Percentiles rank a stretch among this genome's conserved stretches.
Evolutionary conservation across 164 flowering plant species (phyloP).

Genomic region (Santalum album): DNA sequence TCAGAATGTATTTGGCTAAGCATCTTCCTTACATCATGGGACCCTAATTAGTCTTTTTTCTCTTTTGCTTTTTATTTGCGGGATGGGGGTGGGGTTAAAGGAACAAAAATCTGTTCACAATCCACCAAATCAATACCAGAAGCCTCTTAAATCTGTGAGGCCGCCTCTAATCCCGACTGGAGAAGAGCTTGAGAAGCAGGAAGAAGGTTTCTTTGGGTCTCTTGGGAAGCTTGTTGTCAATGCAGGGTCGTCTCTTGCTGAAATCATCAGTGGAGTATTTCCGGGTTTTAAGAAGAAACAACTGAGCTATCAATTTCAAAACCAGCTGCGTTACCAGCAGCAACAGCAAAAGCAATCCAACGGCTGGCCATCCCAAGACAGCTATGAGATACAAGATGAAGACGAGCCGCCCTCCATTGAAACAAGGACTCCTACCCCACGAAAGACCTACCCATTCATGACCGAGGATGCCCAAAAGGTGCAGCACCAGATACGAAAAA

Average conservation of each 20-base stretch:
- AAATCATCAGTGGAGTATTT: conserved; percentile 56
- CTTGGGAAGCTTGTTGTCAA: conserved; percentile 46
- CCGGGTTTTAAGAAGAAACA: conserved; percentile 51
- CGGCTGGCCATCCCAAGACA: conserved; percentile 80
- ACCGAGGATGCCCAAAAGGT: conserved; percentile 66
- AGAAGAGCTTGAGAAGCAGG: conserved; percentile 62
- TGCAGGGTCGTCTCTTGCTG: conserved; percentile 36
- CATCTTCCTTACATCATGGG: background rate
- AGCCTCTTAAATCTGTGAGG: conserved; percentile 57
- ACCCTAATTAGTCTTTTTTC: background rate
- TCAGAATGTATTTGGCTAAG: no score
- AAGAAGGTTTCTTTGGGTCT: conserved; percentile 66
- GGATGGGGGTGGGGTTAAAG: conserved; percentile 16
- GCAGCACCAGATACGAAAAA: conserved; percentile 6
- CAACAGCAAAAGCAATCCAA: conserved; percentile 34
- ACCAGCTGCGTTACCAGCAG: conserved; percentile 25
- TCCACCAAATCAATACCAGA: conserved; percentile 38
- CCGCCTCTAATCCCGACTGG: conserved; percentile 78
- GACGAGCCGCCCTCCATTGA: conserved; percentile 89
- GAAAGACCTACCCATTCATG: conserved; percentile 88
- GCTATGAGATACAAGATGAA: conserved; percentile 63
- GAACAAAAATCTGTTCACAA: conserved; percentile 23
- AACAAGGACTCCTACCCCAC: conserved; percentile 68
- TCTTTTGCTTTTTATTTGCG: background rate
- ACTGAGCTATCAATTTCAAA: conserved; percentile 21